These are phyloP conservation scores for Casuarina glauca DNA, from an alignment of 306 rosid species.

Conservation along the genomic window DNA sequence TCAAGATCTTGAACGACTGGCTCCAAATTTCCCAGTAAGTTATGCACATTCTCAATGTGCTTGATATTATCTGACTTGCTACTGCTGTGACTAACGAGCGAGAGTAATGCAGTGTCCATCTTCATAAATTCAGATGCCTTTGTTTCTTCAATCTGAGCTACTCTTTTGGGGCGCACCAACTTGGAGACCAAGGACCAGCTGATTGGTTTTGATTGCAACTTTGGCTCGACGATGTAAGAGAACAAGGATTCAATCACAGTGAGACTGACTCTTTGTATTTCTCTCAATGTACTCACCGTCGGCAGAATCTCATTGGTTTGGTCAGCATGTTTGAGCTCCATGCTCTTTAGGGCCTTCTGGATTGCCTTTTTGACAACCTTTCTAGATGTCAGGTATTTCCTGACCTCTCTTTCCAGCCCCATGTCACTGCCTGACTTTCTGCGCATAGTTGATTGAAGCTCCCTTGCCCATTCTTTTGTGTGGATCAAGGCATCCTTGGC, in stretches of 20 bases:
- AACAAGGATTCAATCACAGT: slow-evolving; percentile 21
- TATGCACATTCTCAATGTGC: slow-evolving; percentile 18
- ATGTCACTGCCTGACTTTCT: slow-evolving; percentile 10
- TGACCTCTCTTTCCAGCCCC: slow-evolving; percentile 20
- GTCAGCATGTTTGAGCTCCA: slow-evolving; percentile 15
- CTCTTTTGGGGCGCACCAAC: slow-evolving; percentile 31
- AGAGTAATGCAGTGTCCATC: slow-evolving; percentile 18
- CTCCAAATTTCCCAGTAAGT: neutral
- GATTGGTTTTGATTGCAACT: slow-evolving; percentile 10
- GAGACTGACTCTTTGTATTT: slow-evolving; percentile 28
- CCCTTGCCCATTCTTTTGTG: slow-evolving; percentile 26
- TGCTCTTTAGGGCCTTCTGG: slow-evolving; percentile 23
- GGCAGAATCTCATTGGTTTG: slow-evolving; percentile 10
- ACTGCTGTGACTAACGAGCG: slow-evolving; percentile 3
- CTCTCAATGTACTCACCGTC: slow-evolving; percentile 22
- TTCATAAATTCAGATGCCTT: slow-evolving; percentile 21
- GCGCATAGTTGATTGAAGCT: slow-evolving; percentile 23
- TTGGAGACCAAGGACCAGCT: slow-evolving; percentile 20
- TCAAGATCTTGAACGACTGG: no score
- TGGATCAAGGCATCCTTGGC: slow-evolving; percentile 27
- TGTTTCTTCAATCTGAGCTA: slow-evolving; percentile 12
- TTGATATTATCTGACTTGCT: neutral
- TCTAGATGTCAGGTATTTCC: slow-evolving; percentile 17
- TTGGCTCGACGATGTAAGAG: neutral
- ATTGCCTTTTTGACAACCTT: neutral